phyloP scores from a whole-genome alignment of 768 basidiomycete genomes.

The Rhodotorula babjevae region DNA sequence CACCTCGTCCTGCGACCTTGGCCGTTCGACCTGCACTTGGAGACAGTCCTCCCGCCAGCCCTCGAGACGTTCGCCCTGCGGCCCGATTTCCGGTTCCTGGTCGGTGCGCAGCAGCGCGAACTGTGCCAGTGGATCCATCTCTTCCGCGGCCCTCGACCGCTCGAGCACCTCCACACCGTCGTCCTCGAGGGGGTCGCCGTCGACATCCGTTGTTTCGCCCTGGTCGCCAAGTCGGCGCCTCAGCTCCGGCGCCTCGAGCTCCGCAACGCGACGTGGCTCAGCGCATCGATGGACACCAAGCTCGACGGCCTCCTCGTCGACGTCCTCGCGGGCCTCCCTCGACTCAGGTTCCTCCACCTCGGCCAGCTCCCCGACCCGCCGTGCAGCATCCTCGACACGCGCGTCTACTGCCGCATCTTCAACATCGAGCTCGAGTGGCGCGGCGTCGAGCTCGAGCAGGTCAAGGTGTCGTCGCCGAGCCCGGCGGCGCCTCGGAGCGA shows the following conservation, averaged over 20 bases:
- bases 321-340: not conserved
- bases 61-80: not conserved
- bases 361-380: not conserved
- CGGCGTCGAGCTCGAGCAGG: not conserved
- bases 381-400: not conserved
- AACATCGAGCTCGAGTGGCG: not conserved
- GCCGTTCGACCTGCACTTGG: accelerated
- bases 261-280: not conserved
- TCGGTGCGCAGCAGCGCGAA: no score
- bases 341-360: not conserved
- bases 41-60: not conserved
- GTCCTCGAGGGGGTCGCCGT: not conserved
- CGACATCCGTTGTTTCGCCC: not conserved
- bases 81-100: no score
- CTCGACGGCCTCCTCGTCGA: not conserved
- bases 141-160: no score
- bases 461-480: not conserved
- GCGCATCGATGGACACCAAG: not conserved
- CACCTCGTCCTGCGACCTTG: not conserved
- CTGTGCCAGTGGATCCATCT: no score
- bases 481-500: not conserved
- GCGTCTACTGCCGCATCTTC: not conserved
- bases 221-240: not conserved
- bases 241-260: not conserved
- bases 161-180: not conserved